Conservation (phyloP, 1,284 basidiomycete species). For the Sanghuangporus sanghuang region DNA sequence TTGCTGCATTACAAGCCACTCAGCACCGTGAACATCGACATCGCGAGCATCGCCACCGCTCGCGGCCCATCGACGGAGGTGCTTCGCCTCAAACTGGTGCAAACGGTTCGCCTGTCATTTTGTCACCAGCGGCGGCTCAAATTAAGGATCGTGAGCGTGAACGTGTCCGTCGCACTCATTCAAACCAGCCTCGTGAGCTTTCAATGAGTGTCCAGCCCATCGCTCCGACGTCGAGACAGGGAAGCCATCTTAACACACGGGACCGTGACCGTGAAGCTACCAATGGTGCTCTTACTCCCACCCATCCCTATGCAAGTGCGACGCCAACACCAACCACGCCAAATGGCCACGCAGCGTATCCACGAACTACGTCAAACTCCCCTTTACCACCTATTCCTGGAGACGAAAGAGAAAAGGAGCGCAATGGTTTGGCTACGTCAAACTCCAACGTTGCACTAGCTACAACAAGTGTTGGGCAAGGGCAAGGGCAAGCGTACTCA, state of each 20-base stretch:
- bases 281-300: background rate
- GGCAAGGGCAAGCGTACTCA: constrained; percentile 1
- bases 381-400: constrained; percentile 16
- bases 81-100: constrained; percentile 34
- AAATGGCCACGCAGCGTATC: constrained; percentile 1
- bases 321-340: constrained; percentile 12
- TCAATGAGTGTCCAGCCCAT: constrained; percentile 60
- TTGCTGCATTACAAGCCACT: constrained; percentile 45
- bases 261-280: background rate
- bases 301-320: constrained; percentile 19
- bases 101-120: constrained; percentile 44
- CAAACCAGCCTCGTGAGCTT: constrained; percentile 29
- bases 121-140: constrained; percentile 58
- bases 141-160: constrained; percentile 46
- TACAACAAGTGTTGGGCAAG: background rate
- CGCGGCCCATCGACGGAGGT: constrained; percentile 45
- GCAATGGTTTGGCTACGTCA: constrained; percentile 5
- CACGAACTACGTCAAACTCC: constrained; percentile 14
- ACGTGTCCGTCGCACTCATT: constrained; percentile 36
- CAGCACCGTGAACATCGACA: constrained; percentile 50
- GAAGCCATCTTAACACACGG: constrained; percentile 40
- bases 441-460: constrained; percentile 15
- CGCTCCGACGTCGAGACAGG: constrained; percentile 54
- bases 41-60: constrained; percentile 52
- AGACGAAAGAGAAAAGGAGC: constrained; percentile 5